Evolutionary conservation across 768 basidiomycete genomes (phyloP).

Genomic region (Tephrocybe sp.): DNA sequence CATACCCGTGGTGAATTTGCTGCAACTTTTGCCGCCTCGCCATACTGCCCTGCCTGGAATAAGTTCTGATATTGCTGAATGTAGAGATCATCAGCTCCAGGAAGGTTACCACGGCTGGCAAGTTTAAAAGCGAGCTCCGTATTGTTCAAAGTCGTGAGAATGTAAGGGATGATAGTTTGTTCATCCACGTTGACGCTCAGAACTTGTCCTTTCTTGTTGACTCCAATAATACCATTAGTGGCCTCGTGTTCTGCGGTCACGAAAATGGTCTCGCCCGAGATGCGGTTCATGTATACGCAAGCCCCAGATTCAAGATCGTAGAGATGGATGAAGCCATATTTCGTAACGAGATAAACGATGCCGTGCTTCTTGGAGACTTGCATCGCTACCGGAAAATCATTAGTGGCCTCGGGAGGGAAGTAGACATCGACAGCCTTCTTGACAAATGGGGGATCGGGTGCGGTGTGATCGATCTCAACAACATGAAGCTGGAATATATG

Average conservation of each 20-base stretch:
- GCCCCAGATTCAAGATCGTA: constrained; percentile 97
- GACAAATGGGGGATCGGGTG: constrained; percentile 86
- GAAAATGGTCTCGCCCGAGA: constrained; percentile 98
- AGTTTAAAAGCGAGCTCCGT: constrained; percentile 97
- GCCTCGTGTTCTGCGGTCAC: constrained; percentile 96
- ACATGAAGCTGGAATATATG: constrained; percentile 74
- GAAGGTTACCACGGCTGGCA: constrained; percentile 92
- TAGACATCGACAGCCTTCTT: constrained; percentile 99
- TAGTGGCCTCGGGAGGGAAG: constrained; percentile 97
- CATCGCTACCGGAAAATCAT: constrained; percentile 99
- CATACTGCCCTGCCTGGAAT: constrained; percentile 84
- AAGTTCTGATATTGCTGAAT: constrained; percentile 90
- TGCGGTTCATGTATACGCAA: constrained; percentile 99
- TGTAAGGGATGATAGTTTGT: constrained; percentile 93
- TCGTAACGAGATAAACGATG: constrained; percentile 95
- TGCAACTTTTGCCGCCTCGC: constrained; percentile 95
- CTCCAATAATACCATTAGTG: constrained; percentile 93
- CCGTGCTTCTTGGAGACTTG: constrained; percentile 97
- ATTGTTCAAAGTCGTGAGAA: constrained; percentile 91
- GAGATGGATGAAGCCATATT: constrained; percentile 98
- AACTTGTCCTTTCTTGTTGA: constrained; percentile 99
- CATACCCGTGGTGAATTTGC: constrained; percentile 91
- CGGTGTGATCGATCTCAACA: constrained; percentile 95
- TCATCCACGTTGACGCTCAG: constrained; percentile 97
- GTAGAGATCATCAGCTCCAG: constrained; percentile 97